A percentile compares a stretch with the other conserved stretches of the same genome.
These are phyloP conservation scores for Penicillium ucsense DNA, from an alignment of 495 filamentous ascomycete species.

Conservation along the genomic window DNA sequence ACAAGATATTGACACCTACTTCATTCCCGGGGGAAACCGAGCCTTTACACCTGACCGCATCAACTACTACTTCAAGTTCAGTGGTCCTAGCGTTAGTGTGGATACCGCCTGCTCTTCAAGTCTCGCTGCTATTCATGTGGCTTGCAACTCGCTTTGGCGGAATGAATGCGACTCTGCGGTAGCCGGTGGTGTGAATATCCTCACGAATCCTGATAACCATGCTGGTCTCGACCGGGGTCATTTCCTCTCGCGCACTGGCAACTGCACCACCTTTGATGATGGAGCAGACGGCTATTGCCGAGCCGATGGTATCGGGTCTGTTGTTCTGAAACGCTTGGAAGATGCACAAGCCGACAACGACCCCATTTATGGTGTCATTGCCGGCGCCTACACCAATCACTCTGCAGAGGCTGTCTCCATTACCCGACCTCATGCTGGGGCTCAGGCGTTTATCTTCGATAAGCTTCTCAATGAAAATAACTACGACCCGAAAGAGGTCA, in stretches of 20 bases:
- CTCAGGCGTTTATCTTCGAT: slow-evolving; percentile 61
- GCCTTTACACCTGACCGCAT: slow-evolving; percentile 85
- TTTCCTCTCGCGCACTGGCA: slow-evolving; percentile 70
- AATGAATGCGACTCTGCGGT: slow-evolving; percentile 80
- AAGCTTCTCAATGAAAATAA: slow-evolving; percentile 60
- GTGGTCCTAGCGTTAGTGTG: slow-evolving; percentile 73
- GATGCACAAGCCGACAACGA: slow-evolving; percentile 71
- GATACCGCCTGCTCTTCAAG: slow-evolving; percentile 89
- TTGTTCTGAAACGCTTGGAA: slow-evolving; percentile 65
- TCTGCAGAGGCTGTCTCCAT: slow-evolving; percentile 72
- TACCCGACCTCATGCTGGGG: slow-evolving; percentile 66
- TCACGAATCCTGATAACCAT: slow-evolving; percentile 82
- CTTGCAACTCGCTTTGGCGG: slow-evolving; percentile 71
- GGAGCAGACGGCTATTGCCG: slow-evolving; percentile 71
- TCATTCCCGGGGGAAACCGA: slow-evolving; percentile 79
- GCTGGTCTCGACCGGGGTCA: slow-evolving; percentile 74
- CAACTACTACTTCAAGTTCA: slow-evolving; percentile 83
- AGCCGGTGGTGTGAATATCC: slow-evolving; percentile 69
- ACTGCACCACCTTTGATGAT: slow-evolving; percentile 73
- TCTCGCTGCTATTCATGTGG: slow-evolving; percentile 73
- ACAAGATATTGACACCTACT: slow-evolving; percentile 89
- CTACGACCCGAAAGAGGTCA: slow-evolving; percentile 61
- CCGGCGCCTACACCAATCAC: slow-evolving; percentile 62
- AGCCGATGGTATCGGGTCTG: slow-evolving; percentile 59
- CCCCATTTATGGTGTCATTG: slow-evolving; percentile 57